Evolutionary conservation across 768 basidiomycete genomes (phyloP).

Genomic region (Leccinum rimulosum): DNA sequence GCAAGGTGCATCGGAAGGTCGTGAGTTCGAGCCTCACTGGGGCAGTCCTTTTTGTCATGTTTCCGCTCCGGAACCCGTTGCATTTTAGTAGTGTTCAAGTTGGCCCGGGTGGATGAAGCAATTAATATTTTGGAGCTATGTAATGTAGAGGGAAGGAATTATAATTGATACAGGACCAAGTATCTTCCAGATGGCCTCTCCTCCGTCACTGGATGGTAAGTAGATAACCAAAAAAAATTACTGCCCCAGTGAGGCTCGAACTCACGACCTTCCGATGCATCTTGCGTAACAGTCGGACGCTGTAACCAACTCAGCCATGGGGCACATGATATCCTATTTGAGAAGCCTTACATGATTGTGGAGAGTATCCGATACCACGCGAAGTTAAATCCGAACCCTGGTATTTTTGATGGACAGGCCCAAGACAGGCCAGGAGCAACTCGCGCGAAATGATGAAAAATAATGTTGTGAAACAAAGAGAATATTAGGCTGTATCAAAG

Average conservation of each 20-base stretch:
- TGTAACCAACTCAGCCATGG: slow-evolving; percentile 79
- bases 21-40: slow-evolving; percentile 69
- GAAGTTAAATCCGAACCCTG: too few species aligned
- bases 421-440: not conserved
- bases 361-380: not conserved
- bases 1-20: slow-evolving; percentile 52
- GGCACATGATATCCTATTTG: slow-evolving; percentile 35
- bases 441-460: not conserved
- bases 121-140: too few species aligned
- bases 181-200: too few species aligned
- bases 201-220: too few species aligned
- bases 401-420: not conserved
- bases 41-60: slow-evolving; percentile 34
- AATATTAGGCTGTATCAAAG: not conserved
- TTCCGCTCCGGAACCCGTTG: not conserved
- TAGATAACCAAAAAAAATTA: not conserved
- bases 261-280: slow-evolving; percentile 63
- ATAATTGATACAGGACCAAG: too few species aligned
- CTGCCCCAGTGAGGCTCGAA: slow-evolving; percentile 68
- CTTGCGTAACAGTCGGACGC: slow-evolving; percentile 66
- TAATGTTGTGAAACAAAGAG: not conserved
- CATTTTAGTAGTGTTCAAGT: too few species aligned
- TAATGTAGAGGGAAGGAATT: too few species aligned
- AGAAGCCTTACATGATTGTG: not conserved
- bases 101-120: too few species aligned